Percentiles rank a stretch among this genome's conserved stretches.
These are phyloP conservation scores for Ogataea polymorpha DNA, from an alignment of 805 yeast species.

Conservation along the genomic window DNA sequence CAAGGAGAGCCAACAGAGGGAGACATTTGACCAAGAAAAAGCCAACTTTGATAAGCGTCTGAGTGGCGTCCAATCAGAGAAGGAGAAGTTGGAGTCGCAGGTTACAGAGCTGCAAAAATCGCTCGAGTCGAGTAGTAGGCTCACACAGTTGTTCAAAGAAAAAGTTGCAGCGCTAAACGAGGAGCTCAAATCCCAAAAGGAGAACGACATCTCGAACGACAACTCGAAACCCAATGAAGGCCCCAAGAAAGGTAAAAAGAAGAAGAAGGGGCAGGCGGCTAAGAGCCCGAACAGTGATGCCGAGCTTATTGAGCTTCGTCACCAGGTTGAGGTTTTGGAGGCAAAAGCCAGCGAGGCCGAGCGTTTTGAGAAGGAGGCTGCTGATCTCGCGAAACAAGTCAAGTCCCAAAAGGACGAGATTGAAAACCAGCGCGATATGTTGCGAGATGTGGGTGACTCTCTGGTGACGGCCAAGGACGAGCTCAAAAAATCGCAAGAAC, in stretches of 20 bases:
- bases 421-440: constrained; percentile 69
- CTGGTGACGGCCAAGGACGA: constrained; percentile 67
- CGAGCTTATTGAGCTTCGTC: constrained; percentile 26
- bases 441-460: constrained; percentile 74
- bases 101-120: constrained; percentile 20
- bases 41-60: not conserved
- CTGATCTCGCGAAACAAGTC: constrained; percentile 31
- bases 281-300: constrained; percentile 9
- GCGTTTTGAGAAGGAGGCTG: not conserved
- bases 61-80: not conserved
- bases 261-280: constrained; percentile 15
- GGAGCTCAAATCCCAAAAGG: constrained; percentile 14
- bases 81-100: constrained; percentile 3
- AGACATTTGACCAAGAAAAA: constrained; percentile 6
- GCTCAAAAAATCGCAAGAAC: constrained; percentile 22
- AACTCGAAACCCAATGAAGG: constrained; percentile 3
- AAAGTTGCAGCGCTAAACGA: constrained; percentile 22
- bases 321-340: constrained; percentile 20
- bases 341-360: constrained; percentile 11
- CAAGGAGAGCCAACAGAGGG: not conserved
- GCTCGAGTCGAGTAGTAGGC: constrained; percentile 22
- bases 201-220: not conserved
- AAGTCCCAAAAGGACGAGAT: constrained; percentile 56
- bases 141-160: constrained; percentile 25
- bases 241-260: constrained; percentile 19